Evolutionary conservation across 768 basidiomycete species (phyloP).

Genomic region (Hypsizygus marmoreus): DNA sequence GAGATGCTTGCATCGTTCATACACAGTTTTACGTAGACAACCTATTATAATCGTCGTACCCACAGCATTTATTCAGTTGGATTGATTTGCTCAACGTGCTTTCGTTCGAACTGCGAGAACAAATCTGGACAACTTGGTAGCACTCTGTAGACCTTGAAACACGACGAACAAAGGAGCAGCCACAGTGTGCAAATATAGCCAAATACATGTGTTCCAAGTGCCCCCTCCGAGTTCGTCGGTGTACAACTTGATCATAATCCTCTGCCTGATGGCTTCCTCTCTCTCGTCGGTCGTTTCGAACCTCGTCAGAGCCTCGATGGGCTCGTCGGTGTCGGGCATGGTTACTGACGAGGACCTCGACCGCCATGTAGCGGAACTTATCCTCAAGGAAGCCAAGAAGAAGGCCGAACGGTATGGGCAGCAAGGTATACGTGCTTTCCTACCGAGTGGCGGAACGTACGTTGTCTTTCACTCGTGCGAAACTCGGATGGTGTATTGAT

Average conservation of each 20-base stretch:
- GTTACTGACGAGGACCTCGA: constrained; percentile 88
- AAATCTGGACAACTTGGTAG: neutral
- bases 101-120: too few species aligned
- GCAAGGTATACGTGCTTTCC: constrained; percentile 78
- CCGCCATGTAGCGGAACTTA: constrained; percentile 86
- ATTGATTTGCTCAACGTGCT: too few species aligned
- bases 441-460: constrained; percentile 54
- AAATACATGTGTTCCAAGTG: constrained; percentile 13
- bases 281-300: constrained; percentile 84
- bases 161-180: too few species aligned
- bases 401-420: constrained; percentile 81
- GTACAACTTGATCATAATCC: neutral
- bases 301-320: constrained; percentile 80
- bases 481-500: too few species aligned
- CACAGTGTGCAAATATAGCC: constrained; percentile 16
- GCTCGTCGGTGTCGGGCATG: constrained; percentile 54
- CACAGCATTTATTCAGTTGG: too few species aligned
- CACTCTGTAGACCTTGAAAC: neutral
- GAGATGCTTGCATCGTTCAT: too few species aligned
- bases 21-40: neutral
- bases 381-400: constrained; percentile 91
- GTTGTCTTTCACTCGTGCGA: constrained; percentile 18
- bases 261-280: constrained; percentile 46
- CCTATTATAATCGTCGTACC: neutral
- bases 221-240: neutral